phyloP scores from a whole-genome alignment of 2,329 filamentous ascomycete species.

The Trichoderma guizhouense region DNA sequence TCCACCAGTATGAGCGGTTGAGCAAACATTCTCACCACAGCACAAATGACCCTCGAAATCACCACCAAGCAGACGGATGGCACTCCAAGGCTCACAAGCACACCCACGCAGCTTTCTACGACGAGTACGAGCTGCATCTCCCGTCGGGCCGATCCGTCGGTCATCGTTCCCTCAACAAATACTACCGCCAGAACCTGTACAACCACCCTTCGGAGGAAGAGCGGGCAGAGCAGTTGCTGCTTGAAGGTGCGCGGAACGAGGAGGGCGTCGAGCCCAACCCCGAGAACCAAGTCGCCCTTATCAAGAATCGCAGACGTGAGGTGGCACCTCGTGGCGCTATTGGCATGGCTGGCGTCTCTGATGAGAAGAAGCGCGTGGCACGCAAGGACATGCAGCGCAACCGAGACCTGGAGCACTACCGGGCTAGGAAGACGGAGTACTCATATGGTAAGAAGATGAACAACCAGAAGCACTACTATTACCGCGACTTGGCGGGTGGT shows the following conservation, averaged over 20 bases:
- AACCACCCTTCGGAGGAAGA: constrained; percentile 78
- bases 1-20: constrained; percentile 69
- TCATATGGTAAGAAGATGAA: constrained; percentile 71
- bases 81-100: constrained; percentile 79
- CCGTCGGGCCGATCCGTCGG: constrained; percentile 86
- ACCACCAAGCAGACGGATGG: constrained; percentile 72
- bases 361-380: constrained; percentile 70
- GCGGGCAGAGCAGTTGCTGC: constrained; percentile 63
- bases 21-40: constrained; percentile 73
- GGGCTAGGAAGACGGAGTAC: constrained; percentile 62
- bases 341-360: constrained; percentile 74
- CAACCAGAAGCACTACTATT: constrained; percentile 63
- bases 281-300: constrained; percentile 34
- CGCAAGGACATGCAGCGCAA: constrained; percentile 65
- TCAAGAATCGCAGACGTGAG: constrained; percentile 45
- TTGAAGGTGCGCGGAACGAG: constrained; percentile 44
- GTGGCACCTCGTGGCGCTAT: constrained; percentile 66
- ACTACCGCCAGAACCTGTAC: constrained; percentile 89
- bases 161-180: constrained; percentile 80
- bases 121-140: constrained; percentile 90
- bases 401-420: constrained; percentile 60
- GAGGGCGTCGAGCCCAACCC: constrained; percentile 37
- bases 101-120: constrained; percentile 74
- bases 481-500: constrained; percentile 46
- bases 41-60: constrained; percentile 65